Evolutionary conservation across 2,329 filamentous ascomycete species (phyloP).

Genomic region (Keithomyces neogunnii): DNA sequence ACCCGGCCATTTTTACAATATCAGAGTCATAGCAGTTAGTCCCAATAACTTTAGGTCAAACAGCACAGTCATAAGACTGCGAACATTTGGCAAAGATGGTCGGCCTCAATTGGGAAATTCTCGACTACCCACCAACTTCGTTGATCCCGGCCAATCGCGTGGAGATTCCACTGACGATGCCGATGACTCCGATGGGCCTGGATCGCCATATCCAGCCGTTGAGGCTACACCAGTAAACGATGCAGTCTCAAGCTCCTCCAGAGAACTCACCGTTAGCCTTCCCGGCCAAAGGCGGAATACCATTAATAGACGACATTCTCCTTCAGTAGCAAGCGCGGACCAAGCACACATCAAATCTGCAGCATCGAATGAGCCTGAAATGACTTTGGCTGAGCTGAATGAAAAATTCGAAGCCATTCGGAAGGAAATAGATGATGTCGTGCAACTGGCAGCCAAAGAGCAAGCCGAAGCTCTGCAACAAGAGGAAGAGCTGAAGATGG

Average conservation of each 20-base stretch:
- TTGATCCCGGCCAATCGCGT: slow-evolving; percentile 40
- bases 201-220: slow-evolving; percentile 43
- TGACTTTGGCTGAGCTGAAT: slow-evolving; percentile 69
- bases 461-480: slow-evolving; percentile 61
- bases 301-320: slow-evolving; percentile 67
- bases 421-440: slow-evolving; percentile 73
- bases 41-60: slow-evolving; percentile 87
- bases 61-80: slow-evolving; percentile 74
- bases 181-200: slow-evolving; percentile 38
- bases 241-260: slow-evolving; percentile 48
- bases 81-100: slow-evolving; percentile 62
- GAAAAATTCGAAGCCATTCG: slow-evolving; percentile 72
- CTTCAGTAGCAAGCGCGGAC: slow-evolving; percentile 53
- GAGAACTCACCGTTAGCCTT: slow-evolving; percentile 50
- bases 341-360: slow-evolving; percentile 37
- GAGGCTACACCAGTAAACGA: slow-evolving; percentile 57
- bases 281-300: slow-evolving; percentile 39
- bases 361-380: slow-evolving; percentile 46
- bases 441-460: slow-evolving; percentile 61
- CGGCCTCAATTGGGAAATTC: slow-evolving; percentile 51
- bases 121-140: slow-evolving; percentile 47
- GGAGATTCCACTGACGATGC: slow-evolving; percentile 32
- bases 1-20: slow-evolving; percentile 84
- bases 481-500: slow-evolving; percentile 60
- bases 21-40: slow-evolving; percentile 86